Base-by-base conservation (phyloP, 495 filamentous ascomycete genomes). In the Neurospora sp. region DNA sequence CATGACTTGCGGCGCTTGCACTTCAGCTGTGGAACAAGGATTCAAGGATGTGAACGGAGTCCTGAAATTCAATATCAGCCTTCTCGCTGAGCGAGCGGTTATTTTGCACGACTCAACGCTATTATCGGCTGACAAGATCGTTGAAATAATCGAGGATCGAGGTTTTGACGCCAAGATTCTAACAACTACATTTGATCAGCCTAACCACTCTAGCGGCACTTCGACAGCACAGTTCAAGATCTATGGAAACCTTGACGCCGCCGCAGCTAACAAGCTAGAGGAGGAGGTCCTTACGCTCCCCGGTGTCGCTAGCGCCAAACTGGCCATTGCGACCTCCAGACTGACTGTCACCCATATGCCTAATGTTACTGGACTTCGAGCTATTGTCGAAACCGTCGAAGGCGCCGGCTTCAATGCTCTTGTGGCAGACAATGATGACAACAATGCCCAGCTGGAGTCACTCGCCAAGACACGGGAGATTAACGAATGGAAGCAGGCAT, bases 1-100 rank as follows among this genome's bases (percentile, higher is more conserved):
- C 37, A 99, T 99, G 96, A 98, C 96, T 8, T 98, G 95, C 78
- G 94, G 94, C 59, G 94, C 95, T 41, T 99, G 95, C 78, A 97
- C 94, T 9, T 92, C 93, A 70, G 93, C 94, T 1, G 89, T 99
- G 23, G 93, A 98, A 81, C 88, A 90, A 69, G 92, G 90, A 11
- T 92, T 97, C 83, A 89, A 88, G 74, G 87, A 86, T 70, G 80
- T 94, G 14, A 88, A 90, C 14, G 96, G 95, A 8, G 76, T 98
- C 16, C 76, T 92, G 42, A 92, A 93, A 75, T 97, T 98, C 85
- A 96, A 97, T 76, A 94, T 99, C 82, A 97, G 93, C 80, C 84
- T 99, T 71, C 86, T 98, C 12, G 96, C 96, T 6, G 94, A 98
- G 79, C 89, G 96, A 71, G 96, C 96, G 0, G 91, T 98, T 23